phyloP scores from a whole-genome alignment of 768 basidiomycete species.

The Arthromyces matolae region DNA sequence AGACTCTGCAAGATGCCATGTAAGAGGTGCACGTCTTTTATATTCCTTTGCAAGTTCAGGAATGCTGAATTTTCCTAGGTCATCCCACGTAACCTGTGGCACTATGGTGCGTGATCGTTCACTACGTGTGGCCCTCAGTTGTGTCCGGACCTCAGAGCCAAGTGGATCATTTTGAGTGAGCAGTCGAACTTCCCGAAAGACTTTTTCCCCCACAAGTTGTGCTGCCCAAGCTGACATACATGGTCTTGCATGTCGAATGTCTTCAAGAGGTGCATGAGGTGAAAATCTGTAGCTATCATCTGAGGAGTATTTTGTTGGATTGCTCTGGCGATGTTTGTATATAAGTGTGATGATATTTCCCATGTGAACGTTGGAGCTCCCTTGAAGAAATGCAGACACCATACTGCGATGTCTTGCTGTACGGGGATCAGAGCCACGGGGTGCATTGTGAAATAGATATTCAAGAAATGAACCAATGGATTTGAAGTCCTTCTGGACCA shows the following conservation, averaged over 20 bases:
- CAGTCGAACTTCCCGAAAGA: background rate
- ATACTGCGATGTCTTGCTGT: background rate
- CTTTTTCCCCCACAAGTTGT: background rate
- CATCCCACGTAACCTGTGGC: slow-evolving; percentile 16
- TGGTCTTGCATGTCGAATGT: background rate
- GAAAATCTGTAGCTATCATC: background rate
- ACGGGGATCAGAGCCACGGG: background rate
- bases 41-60: slow-evolving; percentile 11
- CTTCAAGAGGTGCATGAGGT: background rate
- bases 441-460: background rate
- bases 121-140: slow-evolving; percentile 1
- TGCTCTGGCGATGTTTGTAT: slow-evolving; percentile 13
- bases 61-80: slow-evolving; percentile 15
- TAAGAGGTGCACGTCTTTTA: slow-evolving; percentile 6
- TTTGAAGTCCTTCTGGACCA: slow-evolving; percentile 1
- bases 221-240: slow-evolving; percentile 4
- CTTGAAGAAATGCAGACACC: slow-evolving; percentile 14
- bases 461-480: background rate
- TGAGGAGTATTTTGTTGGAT: background rate
- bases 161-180: background rate
- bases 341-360: slow-evolving; percentile 14
- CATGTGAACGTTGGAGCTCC: slow-evolving; percentile 14
- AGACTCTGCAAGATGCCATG: slow-evolving; percentile 18
- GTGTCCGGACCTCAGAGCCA: background rate
- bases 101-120: slow-evolving; percentile 1